These are phyloP conservation scores for Magnusiomyces suaveolens DNA, from an alignment of 1,139 yeast genomes.

Conservation along the genomic window DNA sequence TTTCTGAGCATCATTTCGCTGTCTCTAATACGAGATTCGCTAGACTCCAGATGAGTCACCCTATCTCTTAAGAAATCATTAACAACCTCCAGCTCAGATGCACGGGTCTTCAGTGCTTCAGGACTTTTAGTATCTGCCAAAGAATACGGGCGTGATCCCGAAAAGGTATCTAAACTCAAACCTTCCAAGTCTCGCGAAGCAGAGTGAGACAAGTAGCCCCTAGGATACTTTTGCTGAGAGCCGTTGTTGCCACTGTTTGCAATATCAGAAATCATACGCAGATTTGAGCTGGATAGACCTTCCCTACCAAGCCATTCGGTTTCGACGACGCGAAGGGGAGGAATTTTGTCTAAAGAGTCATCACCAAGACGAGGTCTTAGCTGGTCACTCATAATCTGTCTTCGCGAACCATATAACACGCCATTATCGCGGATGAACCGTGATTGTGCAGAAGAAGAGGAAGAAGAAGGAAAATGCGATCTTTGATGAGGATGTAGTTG, in stretches of 20 bases:
- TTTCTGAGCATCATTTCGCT: slow-evolving; percentile 3
- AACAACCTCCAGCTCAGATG: slow-evolving; percentile 77
- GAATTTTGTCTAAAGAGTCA: slow-evolving; percentile 28
- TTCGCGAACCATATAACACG: slow-evolving; percentile 7
- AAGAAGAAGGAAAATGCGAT: neutral
- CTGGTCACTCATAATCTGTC: slow-evolving; percentile 29
- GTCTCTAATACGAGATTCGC: slow-evolving; percentile 37
- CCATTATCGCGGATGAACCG: slow-evolving; percentile 1
- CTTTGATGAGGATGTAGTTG: neutral
- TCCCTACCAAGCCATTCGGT: neutral
- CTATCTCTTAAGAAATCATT: slow-evolving; percentile 77
- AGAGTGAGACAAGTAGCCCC: neutral
- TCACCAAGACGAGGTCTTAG: slow-evolving; percentile 29
- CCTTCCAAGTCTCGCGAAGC: neutral
- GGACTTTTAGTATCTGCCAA: neutral
- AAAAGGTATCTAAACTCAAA: neutral
- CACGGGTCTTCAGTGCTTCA: slow-evolving; percentile 19
- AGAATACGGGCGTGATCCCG: neutral
- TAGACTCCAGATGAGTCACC: slow-evolving; percentile 68
- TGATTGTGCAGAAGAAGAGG: neutral
- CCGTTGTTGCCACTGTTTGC: neutral
- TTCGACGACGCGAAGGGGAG: slow-evolving; percentile 21
- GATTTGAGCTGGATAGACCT: slow-evolving; percentile 1
- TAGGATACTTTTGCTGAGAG: neutral
- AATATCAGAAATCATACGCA: neutral